Evolutionary conservation across 345 rosid genomes (phyloP).

Genomic region (Psidium guajava): DNA sequence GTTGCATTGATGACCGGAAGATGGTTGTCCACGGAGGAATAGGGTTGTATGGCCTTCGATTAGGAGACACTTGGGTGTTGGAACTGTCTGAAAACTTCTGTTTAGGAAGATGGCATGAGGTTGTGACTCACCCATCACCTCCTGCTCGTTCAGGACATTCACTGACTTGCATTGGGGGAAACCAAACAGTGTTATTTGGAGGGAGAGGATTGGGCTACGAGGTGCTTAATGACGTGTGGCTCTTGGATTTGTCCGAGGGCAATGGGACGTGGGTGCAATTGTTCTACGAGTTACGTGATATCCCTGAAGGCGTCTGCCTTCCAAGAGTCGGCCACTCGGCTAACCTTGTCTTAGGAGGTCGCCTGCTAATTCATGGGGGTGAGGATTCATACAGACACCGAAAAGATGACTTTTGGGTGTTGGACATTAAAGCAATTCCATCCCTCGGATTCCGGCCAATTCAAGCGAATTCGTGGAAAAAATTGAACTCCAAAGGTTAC

Average conservation of each 20-base stretch:
- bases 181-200: conserved; percentile 58
- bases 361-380: conserved; percentile 75
- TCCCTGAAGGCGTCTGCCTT: conserved; percentile 47
- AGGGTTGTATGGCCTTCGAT: conserved; percentile 53
- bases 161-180: conserved; percentile 51
- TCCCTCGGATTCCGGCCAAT: conserved; percentile 24
- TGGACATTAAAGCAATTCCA: conserved; percentile 44
- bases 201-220: conserved; percentile 87
- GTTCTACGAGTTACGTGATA: conserved; percentile 34
- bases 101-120: conserved; percentile 55
- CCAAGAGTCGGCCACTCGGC: conserved; percentile 98
- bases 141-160: conserved; percentile 94
- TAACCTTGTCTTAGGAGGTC: conserved; percentile 55
- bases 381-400: conserved; percentile 77
- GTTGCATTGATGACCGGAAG: conserved; percentile 47
- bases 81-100: conserved; percentile 52
- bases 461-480: conserved; percentile 42
- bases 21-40: conserved; percentile 90
- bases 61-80: conserved; percentile 78
- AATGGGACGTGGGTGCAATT: conserved; percentile 54
- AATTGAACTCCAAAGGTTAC: conserved; percentile 41
- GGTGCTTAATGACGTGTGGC: conserved; percentile 81
- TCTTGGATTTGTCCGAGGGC: conserved; percentile 37
- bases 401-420: conserved; percentile 83
- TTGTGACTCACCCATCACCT: conserved; percentile 50